Percentiles rank a stretch among this genome's conserved stretches.
Conservation (phyloP, 331 rosid genomes). For the Telfairia occidentalis region DNA sequence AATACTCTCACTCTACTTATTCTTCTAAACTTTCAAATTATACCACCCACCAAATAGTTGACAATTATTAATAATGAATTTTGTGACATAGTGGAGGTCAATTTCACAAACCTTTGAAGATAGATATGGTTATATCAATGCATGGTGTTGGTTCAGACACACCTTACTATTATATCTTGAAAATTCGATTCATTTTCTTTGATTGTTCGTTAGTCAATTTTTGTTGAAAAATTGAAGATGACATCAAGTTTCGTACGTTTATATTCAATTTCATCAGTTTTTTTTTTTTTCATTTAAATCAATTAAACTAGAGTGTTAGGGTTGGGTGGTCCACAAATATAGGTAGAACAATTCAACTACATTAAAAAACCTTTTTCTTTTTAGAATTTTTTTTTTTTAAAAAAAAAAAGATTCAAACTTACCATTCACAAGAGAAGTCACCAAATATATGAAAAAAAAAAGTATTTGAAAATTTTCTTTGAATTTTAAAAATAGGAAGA, state of each 20-base stretch:
- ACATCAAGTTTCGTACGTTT: not conserved
- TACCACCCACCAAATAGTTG: not conserved
- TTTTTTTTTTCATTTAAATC: not conserved
- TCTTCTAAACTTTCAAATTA: not conserved
- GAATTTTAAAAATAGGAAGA: too few species aligned
- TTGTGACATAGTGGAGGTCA: not conserved
- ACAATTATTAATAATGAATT: not conserved
- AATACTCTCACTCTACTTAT: too few species aligned
- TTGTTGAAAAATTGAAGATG: not conserved
- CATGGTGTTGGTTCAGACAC: constrained; percentile 5
- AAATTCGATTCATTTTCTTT: not conserved
- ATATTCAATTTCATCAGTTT: not conserved
- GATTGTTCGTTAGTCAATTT: not conserved
- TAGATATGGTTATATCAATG: not conserved
- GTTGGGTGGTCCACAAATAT: too few species aligned
- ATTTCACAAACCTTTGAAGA: not conserved
- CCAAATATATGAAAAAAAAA: not conserved
- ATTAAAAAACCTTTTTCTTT: too few species aligned
- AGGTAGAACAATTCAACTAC: too few species aligned
- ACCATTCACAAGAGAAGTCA: too few species aligned
- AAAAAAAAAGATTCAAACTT: too few species aligned
- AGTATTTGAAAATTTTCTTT: not conserved
- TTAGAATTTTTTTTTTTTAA: too few species aligned
- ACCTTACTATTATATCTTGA: not conserved
- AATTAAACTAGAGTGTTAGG: too few species aligned